These are phyloP conservation scores for Cryptococcus maquisensis DNA, from an alignment of 1,284 basidiomycete species.

Conservation along the genomic window DNA sequence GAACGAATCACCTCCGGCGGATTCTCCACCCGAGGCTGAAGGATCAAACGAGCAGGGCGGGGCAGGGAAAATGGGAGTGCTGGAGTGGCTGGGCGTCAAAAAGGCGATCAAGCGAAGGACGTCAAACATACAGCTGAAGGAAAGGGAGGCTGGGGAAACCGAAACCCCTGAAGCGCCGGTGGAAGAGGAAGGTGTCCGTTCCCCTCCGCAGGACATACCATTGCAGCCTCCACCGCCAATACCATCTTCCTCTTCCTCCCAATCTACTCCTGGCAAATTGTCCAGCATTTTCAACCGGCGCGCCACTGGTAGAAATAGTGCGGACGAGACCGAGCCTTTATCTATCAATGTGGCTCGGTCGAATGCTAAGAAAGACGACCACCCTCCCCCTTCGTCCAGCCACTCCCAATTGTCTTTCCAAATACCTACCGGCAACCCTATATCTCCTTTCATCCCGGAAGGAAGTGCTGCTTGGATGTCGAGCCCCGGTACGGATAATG, in stretches of 20 bases:
- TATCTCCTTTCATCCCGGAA: constrained; percentile 10
- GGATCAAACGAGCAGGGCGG: constrained; percentile 2
- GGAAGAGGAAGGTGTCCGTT: background rate
- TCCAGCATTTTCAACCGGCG: constrained; percentile 21
- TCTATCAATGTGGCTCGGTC: background rate
- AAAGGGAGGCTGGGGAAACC: background rate
- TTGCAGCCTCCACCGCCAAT: background rate
- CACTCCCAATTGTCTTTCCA: constrained; percentile 21
- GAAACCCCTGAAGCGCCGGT: background rate
- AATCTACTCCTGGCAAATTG: constrained; percentile 7
- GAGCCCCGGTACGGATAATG: constrained; percentile 26
- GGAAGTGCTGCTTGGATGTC: constrained; percentile 13
- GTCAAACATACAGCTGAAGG: constrained; percentile 28
- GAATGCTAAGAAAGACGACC: constrained; percentile 6
- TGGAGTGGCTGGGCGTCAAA: constrained; percentile 42
- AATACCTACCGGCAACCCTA: constrained; percentile 15
- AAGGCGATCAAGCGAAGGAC: constrained; percentile 32
- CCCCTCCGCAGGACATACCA: background rate
- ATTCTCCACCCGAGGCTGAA: background rate
- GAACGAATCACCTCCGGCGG: background rate
- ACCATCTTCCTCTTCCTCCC: constrained; percentile 4
- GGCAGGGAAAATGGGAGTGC: constrained; percentile 19
- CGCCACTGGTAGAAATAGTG: constrained; percentile 11
- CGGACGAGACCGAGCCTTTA: constrained; percentile 3
- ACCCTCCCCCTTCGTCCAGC: constrained; percentile 7